These are phyloP conservation scores for Jaenimonas drosophilae DNA, from an alignment of 208 protist genomes.

Conservation along the genomic window DNA sequence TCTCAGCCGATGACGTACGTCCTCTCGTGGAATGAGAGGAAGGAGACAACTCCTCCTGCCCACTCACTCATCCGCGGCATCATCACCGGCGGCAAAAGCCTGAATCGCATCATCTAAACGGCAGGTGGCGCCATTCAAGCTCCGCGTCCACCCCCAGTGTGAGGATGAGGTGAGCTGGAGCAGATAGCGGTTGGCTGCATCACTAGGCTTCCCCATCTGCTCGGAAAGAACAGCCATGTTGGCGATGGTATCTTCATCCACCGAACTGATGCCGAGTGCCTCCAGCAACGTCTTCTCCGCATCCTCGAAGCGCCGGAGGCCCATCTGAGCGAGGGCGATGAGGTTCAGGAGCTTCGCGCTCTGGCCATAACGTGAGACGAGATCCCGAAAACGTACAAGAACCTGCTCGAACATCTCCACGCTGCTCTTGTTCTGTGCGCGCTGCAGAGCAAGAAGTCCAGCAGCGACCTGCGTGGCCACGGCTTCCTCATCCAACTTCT, in stretches of 20 bases:
- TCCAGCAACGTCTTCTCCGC: constrained; percentile 70
- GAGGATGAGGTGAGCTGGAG: too few relatives aligned
- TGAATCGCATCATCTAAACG: too few relatives aligned
- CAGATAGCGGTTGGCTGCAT: constrained; percentile 46
- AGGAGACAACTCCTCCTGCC: too few relatives aligned
- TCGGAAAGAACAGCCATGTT: constrained; percentile 66
- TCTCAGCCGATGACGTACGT: too few relatives aligned
- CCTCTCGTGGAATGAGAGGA: too few relatives aligned
- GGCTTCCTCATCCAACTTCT: constrained; percentile 75
- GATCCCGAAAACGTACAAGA: constrained; percentile 63
- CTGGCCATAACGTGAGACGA: constrained; percentile 51
- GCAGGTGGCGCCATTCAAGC: too few relatives aligned
- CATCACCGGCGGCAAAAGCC: too few relatives aligned
- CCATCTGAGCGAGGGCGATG: constrained; percentile 63
- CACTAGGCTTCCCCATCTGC: constrained; percentile 34
- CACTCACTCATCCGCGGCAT: too few relatives aligned
- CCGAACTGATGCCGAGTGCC: too few relatives aligned
- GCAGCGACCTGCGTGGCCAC: constrained; percentile 55
- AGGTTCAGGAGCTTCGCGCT: constrained; percentile 71
- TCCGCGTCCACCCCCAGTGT: too few relatives aligned
- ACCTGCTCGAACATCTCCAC: constrained; percentile 29
- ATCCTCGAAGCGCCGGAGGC: constrained; percentile 37
- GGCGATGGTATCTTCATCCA: too few relatives aligned
- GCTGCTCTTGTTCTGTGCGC: constrained; percentile 21
- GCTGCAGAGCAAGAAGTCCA: constrained; percentile 50